Evolutionary conservation across 768 basidiomycete genomes (phyloP).

Genomic region (Mycena sanguinolenta): DNA sequence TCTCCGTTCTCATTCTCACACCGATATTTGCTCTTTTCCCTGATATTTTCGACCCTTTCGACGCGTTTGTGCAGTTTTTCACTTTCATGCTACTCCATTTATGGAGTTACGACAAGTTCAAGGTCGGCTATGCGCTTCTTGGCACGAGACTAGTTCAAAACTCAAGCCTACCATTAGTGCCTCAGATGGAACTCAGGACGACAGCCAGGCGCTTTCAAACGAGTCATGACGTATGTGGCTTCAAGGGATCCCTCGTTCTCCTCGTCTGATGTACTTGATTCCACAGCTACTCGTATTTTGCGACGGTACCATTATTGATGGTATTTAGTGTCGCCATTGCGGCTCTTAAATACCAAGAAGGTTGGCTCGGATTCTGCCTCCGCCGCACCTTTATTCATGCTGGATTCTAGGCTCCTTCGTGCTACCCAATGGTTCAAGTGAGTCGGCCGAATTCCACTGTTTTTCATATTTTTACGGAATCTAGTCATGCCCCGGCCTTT

Average conservation of each 20-base stretch:
- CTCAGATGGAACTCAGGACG: conserved; percentile 81
- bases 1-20: conserved; percentile 15
- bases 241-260: conserved; percentile 1
- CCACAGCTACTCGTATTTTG: conserved; percentile 82
- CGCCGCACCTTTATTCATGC: not conserved
- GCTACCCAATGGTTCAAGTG: conserved; percentile 50
- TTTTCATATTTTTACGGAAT: conserved; percentile 10
- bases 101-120: conserved; percentile 85
- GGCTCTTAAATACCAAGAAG: conserved; percentile 80
- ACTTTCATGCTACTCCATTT: conserved; percentile 78
- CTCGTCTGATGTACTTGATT: not conserved
- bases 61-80: conserved; percentile 64
- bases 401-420: conserved; percentile 54
- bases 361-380: conserved; percentile 48
- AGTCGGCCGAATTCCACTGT: conserved; percentile 34
- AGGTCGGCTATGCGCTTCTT: conserved; percentile 40
- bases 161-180: conserved; percentile 50
- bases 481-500: conserved; percentile 73
- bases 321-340: conserved; percentile 74
- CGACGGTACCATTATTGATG: conserved; percentile 74
- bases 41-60: not conserved
- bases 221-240: conserved; percentile 85
- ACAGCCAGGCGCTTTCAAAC: conserved; percentile 88
- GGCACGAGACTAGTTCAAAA: not conserved
- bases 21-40: not conserved